A percentile compares a stretch with the other conserved stretches of the same genome.
These are phyloP conservation scores for Pichia sp. DNA, from an alignment of 1,139 yeast species.

Conservation along the genomic window DNA sequence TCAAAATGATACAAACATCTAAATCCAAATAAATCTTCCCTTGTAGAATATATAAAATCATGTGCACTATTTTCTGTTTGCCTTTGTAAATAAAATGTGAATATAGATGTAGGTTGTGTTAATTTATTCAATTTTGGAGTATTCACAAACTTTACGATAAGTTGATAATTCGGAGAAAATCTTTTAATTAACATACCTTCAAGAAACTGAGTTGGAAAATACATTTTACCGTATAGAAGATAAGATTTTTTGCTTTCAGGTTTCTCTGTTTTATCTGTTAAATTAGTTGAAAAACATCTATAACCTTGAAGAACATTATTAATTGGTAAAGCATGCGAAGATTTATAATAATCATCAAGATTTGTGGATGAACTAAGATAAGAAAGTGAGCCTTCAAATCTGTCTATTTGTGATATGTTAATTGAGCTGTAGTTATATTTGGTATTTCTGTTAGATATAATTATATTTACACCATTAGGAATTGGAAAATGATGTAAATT, in stretches of 20 bases:
- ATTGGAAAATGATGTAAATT: constrained; percentile 68
- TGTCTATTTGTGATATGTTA: constrained; percentile 60
- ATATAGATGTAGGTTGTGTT: constrained; percentile 34
- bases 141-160: constrained; percentile 68
- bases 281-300: constrained; percentile 37
- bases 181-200: constrained; percentile 84
- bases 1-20: constrained; percentile 72
- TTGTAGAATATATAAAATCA: constrained; percentile 81
- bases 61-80: constrained; percentile 61
- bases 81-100: constrained; percentile 69
- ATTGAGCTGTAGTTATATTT: constrained; percentile 69
- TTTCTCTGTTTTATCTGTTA: background rate
- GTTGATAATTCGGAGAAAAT: constrained; percentile 52
- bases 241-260: constrained; percentile 12
- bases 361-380: constrained; percentile 70
- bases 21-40: constrained; percentile 81
- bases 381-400: constrained; percentile 77
- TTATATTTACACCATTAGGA: constrained; percentile 64
- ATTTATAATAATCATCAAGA: constrained; percentile 40
- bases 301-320: constrained; percentile 81
- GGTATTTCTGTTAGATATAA: constrained; percentile 68
- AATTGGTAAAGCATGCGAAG: constrained; percentile 52
- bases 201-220: constrained; percentile 78
- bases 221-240: constrained; percentile 75
- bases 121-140: constrained; percentile 39